A percentile compares a stretch with the other conserved stretches of the same genome.
Conservation (phyloP, 2,329 filamentous ascomycete genomes). For the Cytospora piceicola region DNA sequence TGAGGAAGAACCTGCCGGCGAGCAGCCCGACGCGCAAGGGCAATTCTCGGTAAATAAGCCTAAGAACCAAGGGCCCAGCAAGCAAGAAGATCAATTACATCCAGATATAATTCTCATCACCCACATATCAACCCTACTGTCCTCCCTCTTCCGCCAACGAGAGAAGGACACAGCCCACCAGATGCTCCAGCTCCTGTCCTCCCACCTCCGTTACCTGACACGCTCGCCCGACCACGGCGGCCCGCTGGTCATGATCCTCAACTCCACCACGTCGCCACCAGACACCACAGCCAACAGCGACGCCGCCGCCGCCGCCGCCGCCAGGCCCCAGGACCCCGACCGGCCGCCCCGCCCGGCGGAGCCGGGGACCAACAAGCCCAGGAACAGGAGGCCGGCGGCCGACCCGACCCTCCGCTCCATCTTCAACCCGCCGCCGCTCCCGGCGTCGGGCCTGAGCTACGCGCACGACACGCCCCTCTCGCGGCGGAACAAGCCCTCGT, state of each 20-base stretch:
- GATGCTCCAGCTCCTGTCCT: constrained; percentile 52
- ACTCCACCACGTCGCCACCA: constrained; percentile 47
- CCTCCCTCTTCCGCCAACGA: constrained; percentile 54
- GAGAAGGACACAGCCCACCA: constrained; percentile 53
- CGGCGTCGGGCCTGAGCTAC: constrained; percentile 31
- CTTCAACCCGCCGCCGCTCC: constrained; percentile 45
- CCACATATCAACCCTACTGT: constrained; percentile 57
- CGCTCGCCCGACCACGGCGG: constrained; percentile 42
- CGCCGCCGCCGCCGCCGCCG: background rate
- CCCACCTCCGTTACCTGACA: constrained; percentile 50
- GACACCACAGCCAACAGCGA: background rate
- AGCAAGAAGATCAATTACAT: constrained; percentile 24
- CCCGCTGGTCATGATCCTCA: constrained; percentile 59
- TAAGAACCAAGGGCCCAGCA: constrained; percentile 9
- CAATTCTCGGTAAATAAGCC: background rate
- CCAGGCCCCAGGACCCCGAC: background rate
- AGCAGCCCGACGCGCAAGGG: background rate
- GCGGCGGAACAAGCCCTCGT: constrained; percentile 51
- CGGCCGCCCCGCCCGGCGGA: constrained; percentile 13
- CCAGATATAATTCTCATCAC: constrained; percentile 59
- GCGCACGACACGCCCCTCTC: constrained; percentile 31
- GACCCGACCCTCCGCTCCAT: constrained; percentile 56
- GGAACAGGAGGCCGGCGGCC: constrained; percentile 31
- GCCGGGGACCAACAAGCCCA: constrained; percentile 12
- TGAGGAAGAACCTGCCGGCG: background rate